Percentiles rank a stretch among this genome's conserved stretches.
Conservation (phyloP, 2,329 filamentous ascomycete species). For the Penicillium concentricum region DNA sequence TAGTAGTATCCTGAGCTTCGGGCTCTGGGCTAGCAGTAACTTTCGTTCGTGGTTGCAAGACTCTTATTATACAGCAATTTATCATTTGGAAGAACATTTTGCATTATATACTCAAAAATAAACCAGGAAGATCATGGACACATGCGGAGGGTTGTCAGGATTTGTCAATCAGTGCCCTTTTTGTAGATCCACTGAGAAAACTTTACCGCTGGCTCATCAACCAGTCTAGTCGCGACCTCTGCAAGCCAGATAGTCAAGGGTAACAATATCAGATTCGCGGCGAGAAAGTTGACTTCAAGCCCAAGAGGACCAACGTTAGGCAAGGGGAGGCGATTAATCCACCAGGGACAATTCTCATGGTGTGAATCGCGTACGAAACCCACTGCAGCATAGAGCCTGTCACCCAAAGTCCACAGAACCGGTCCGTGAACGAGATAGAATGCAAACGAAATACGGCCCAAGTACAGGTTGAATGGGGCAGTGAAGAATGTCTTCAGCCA, state of each 20-base stretch:
- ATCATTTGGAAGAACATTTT: background rate
- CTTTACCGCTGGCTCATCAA: slow-evolving; percentile 62
- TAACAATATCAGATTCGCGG: slow-evolving; percentile 60
- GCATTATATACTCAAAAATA: background rate
- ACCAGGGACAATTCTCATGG: slow-evolving; percentile 52
- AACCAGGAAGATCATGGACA: background rate
- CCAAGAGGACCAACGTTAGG: slow-evolving; percentile 59
- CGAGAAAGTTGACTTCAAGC: slow-evolving; percentile 59
- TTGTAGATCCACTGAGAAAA: slow-evolving; percentile 59
- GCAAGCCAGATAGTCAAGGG: slow-evolving; percentile 61
- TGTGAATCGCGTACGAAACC: slow-evolving; percentile 56
- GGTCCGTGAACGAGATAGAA: slow-evolving; percentile 66
- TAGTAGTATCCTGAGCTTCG: background rate
- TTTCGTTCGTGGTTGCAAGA: background rate
- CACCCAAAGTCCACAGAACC: slow-evolving; percentile 58
- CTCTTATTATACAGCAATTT: background rate
- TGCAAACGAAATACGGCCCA: slow-evolving; percentile 62
- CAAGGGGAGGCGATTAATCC: slow-evolving; percentile 58
- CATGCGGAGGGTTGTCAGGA: background rate
- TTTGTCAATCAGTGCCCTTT: slow-evolving; percentile 30
- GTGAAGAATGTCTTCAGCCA: slow-evolving; percentile 62
- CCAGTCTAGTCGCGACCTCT: slow-evolving; percentile 54
- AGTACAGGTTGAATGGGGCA: slow-evolving; percentile 57
- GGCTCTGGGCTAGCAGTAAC: background rate
- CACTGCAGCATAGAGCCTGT: slow-evolving; percentile 62